Base-by-base conservation (phyloP, 345 rosid species). In the Eucalyptus guilfoylei region DNA sequence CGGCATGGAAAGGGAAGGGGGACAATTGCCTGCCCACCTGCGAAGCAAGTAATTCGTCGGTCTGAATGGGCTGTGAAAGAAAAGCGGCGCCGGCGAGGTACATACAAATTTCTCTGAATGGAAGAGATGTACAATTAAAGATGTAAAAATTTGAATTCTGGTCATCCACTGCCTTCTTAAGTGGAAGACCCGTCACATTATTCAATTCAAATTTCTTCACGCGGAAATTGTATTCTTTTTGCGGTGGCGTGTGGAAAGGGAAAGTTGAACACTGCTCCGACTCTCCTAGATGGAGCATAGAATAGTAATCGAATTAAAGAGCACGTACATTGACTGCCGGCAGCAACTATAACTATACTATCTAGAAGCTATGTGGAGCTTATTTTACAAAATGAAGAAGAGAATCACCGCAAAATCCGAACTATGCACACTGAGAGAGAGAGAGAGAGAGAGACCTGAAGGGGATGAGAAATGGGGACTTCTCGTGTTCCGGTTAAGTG, bases 381-480 rank as follows among this genome's bases (percentile, higher is more conserved):
- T 7, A 64, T n/a, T 64, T 64, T 64, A 64, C 34, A 26, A n/a
- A 37, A 28, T 10, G 48, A 50, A 88, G 44, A 87, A 80, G 32
- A 80, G 6, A 85, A 40, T 86, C 72, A 95, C 96, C 67, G 32
- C 67, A 28, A 30, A 28, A 62, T 62, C 69, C 8, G 4, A 89
- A 11, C 37, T 14, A 80, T 40, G 9, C 30, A 49, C 44, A 50
- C 30, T 52, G 47, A 42, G 64, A 12, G 55, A 44, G 49, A n/a
- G n/a, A 50, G 19, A 44, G 47, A 42, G 64, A 12, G 55, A 48
- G 49, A 48, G 49, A 48, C 49, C 49, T 48, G 17, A 34, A 94
- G 90, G 94, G 90, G 93, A 88, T 87, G 91, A 93, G 95, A 93
- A 81, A 93, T 90, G 11, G 91, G 91, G 80, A 30, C 37, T 30